Percentiles rank a stretch among this genome's conserved stretches.
phyloP scores from a whole-genome alignment of 2,329 filamentous ascomycete genomes.

The Colletotrichum musae region DNA sequence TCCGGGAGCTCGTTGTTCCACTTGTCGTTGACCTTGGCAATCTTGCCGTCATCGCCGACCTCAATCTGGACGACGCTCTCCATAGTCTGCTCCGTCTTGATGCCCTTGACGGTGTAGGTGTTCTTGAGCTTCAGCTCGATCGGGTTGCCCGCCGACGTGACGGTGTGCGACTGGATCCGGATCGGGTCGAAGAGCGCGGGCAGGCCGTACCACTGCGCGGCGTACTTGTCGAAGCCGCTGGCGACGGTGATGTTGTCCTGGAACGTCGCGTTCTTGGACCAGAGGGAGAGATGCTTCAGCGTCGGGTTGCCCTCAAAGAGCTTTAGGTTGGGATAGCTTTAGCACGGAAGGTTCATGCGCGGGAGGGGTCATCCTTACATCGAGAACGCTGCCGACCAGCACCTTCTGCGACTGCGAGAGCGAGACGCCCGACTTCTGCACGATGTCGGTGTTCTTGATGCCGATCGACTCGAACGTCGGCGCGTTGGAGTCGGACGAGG shows the following conservation, averaged over 20 bases:
- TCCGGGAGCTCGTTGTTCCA: constrained; percentile 56
- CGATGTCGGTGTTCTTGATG: constrained; percentile 69
- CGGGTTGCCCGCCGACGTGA: constrained; percentile 70
- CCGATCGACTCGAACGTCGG: constrained; percentile 48
- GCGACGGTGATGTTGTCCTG: constrained; percentile 72
- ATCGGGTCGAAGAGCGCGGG: constrained; percentile 71
- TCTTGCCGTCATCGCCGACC: constrained; percentile 51
- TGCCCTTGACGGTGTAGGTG: constrained; percentile 53
- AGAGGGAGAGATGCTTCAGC: constrained; percentile 71
- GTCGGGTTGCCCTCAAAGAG: constrained; percentile 74
- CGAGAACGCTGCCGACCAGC: constrained; percentile 70
- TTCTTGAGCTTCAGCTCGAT: constrained; percentile 66
- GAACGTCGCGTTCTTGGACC: constrained; percentile 71
- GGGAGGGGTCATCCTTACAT: constrained; percentile 53
- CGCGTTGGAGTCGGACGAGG: constrained; percentile 26
- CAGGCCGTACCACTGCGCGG: constrained; percentile 71
- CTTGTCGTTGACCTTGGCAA: constrained; percentile 53
- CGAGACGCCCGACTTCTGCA: constrained; percentile 64
- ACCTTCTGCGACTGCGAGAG: constrained; percentile 66
- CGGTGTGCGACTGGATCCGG: constrained; percentile 66
- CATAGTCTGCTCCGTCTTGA: constrained; percentile 51
- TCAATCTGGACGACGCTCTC: constrained; percentile 50
- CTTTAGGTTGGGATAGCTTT: constrained; percentile 44
- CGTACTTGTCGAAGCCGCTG: constrained; percentile 65
- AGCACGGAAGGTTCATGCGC: background rate